Conservation (phyloP, 169 alveolate genomes). For the Plasmodium malariae region DNA sequence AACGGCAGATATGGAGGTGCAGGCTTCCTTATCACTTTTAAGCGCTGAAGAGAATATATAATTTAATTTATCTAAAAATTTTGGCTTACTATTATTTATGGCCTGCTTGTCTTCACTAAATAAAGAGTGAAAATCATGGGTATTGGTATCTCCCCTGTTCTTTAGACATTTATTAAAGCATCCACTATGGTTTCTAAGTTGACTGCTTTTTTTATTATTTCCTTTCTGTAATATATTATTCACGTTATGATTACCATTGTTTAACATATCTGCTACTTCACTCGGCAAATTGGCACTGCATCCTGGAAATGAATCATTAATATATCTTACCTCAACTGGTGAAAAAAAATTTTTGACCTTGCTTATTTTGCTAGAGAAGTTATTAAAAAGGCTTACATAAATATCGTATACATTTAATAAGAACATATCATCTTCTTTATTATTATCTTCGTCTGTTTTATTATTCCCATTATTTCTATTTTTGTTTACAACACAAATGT, state of each 20-base stretch:
- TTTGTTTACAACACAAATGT: constrained; percentile 24
- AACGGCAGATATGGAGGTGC: too few species aligned
- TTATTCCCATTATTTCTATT: background rate
- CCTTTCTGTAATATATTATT: background rate
- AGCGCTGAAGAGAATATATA: constrained; percentile 8
- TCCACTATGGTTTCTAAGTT: background rate
- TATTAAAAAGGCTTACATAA: constrained; percentile 19
- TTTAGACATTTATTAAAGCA: too few species aligned
- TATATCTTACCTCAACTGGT: background rate
- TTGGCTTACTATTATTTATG: background rate
- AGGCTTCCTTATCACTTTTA: background rate
- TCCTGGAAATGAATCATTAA: background rate
- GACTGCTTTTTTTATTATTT: background rate
- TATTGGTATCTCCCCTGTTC: background rate
- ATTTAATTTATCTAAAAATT: constrained; percentile 23
- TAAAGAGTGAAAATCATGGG: background rate
- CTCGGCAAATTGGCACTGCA: background rate
- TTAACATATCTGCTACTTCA: background rate
- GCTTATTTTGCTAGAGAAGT: constrained; percentile 7
- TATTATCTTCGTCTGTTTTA: too few species aligned
- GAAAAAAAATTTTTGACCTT: constrained; percentile 24
- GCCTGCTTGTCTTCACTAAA: background rate
- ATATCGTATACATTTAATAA: background rate
- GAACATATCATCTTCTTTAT: background rate
- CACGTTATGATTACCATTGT: background rate